Evolutionary conservation across 495 filamentous ascomycete species (phyloP).

Genomic region (Annulohypoxylon maeteangense): DNA sequence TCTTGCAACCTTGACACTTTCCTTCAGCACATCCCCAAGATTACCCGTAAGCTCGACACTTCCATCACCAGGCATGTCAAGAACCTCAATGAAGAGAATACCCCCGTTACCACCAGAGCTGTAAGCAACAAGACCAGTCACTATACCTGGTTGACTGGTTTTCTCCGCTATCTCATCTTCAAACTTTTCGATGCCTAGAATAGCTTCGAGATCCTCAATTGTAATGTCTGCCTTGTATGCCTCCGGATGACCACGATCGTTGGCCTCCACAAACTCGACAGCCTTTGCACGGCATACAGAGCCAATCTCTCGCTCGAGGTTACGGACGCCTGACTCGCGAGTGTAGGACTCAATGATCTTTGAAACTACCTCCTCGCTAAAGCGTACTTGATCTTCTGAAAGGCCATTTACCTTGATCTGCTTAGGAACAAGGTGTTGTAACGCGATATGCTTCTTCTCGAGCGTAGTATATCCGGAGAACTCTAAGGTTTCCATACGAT

Average conservation of each 20-base stretch:
- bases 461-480: constrained; percentile 96
- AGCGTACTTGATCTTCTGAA: constrained; percentile 71
- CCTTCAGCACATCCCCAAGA: constrained; percentile 97
- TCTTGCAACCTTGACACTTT: constrained; percentile 94
- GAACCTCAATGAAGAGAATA: constrained; percentile 98
- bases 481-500: constrained; percentile 95
- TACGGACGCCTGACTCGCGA: constrained; percentile 96
- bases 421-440: constrained; percentile 92
- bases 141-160: constrained; percentile 86
- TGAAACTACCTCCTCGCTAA: constrained; percentile 86
- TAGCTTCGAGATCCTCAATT: constrained; percentile 83
- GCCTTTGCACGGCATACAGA: constrained; percentile 95
- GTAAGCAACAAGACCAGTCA: constrained; percentile 98
- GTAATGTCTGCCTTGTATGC: constrained; percentile 80
- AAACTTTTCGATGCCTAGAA: constrained; percentile 93
- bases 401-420: constrained; percentile 86
- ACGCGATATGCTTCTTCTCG: constrained; percentile 97
- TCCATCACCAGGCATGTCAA: constrained; percentile 94
- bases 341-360: constrained; percentile 97
- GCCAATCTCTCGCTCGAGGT: constrained; percentile 94
- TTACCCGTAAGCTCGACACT: constrained; percentile 97
- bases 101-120: constrained; percentile 91
- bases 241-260: constrained; percentile 74
- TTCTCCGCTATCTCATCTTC: constrained; percentile 96
- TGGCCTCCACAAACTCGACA: constrained; percentile 90